Evolutionary conservation across 495 filamentous ascomycete genomes (phyloP), one percentile per base, ranked within the genome.

Genomic region (Choiromyces venosus): DNA sequence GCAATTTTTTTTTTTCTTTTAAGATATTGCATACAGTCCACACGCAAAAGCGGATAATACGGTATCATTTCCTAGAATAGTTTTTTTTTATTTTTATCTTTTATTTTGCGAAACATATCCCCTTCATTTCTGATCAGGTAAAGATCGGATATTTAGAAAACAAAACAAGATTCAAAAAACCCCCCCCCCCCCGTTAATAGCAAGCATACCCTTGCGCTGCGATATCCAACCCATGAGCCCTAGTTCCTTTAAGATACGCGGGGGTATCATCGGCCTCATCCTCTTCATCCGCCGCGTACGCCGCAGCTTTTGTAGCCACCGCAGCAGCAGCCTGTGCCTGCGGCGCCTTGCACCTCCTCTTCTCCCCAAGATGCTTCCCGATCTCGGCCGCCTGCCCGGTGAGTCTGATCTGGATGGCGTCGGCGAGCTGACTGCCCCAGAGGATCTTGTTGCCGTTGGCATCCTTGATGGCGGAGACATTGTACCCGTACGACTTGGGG

Each of bases 351-450:
- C 52, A 56, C n/a, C 52, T 56, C 52, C 52, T 29, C 52, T 29
- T 56, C 52, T 56, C 9, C 52, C 52, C 52, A 4, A 56, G 52
- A 29, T 56, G 52, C 52, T 56, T 56, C 52, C 52, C 52, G 9
- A 56, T 56, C 52, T 56, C 52, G 0, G n/a, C 52, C 25, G 52
- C 29, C 66, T 73, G 71, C 16, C 71, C 71, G 19, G 71, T 73
- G 35, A 73, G 38, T 33, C 65, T 66, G n/a, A 73, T 67, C 40
- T 73, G 66, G 42, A 73, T 68, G 38, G 25, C 35, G 35, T 73
- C 71, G 35, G 71, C 71, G 21, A 73, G 66, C 64, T 73, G 66
- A 33, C 71, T 68, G 18, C 65, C 71, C 71, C 71, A 73, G n/a
- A 33, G 37, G 35, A 73, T 68, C 38, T 67, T 67, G 33, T 68